These are phyloP conservation scores for Tolypocladium endophyticum DNA, from an alignment of 2,329 filamentous ascomycete genomes.

Conservation along the genomic window DNA sequence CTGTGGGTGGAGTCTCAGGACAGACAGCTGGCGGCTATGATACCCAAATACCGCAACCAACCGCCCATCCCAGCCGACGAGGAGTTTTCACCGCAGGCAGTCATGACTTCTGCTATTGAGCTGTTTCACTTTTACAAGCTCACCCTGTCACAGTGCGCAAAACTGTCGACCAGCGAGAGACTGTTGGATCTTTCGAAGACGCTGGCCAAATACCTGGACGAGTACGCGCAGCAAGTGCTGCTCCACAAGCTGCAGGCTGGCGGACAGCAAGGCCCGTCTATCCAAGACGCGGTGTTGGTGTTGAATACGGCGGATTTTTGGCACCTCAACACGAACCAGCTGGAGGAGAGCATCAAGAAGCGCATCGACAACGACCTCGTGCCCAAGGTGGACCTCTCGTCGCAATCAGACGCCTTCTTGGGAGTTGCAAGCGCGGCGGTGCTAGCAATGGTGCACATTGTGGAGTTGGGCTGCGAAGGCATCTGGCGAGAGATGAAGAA, in stretches of 20 bases:
- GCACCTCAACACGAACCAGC: conserved; percentile 82
- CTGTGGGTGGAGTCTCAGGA: conserved; percentile 97
- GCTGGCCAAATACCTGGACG: conserved; percentile 86
- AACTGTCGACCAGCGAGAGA: conserved; percentile 82
- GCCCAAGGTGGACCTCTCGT: conserved; percentile 74
- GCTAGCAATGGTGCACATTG: conserved; percentile 69
- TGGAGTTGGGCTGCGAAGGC: conserved; percentile 73
- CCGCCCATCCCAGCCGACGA: conserved; percentile 74
- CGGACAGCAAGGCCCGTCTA: conserved; percentile 37
- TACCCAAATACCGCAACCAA: conserved; percentile 79
- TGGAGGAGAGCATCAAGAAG: conserved; percentile 90
- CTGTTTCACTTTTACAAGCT: conserved; percentile 95
- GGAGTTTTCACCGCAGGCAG: conserved; percentile 81
- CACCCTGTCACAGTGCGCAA: conserved; percentile 87
- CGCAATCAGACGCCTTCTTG: conserved; percentile 89
- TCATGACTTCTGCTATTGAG: conserved; percentile 89
- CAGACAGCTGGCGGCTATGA: conserved; percentile 70
- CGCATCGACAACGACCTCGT: conserved; percentile 74
- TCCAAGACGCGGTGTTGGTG: conserved; percentile 75
- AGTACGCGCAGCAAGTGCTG: conserved; percentile 89
- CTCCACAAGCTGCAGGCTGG: conserved; percentile 56
- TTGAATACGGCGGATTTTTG: conserved; percentile 97
- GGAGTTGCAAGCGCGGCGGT: conserved; percentile 86
- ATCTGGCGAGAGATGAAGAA: conserved; percentile 97
- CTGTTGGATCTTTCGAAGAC: conserved; percentile 76